phyloP scores from a whole-genome alignment of 306 rosid genomes.

The Castanopsis chinensis region DNA sequence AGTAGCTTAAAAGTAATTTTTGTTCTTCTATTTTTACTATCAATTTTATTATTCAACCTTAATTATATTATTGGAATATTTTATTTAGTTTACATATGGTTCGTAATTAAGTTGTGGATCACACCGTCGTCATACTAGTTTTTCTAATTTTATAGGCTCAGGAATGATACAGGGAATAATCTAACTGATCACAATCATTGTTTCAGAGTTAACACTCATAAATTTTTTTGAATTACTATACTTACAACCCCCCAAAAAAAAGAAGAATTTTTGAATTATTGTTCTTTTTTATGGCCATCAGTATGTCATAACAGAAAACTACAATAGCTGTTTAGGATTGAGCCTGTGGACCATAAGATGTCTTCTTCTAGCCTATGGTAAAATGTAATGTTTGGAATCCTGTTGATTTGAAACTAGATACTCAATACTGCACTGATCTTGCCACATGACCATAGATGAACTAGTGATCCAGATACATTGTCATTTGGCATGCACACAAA shows the following conservation, averaged over 20 bases:
- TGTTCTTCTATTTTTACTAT: no score
- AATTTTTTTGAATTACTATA: background rate
- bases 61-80: no score
- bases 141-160: background rate
- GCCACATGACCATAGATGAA: background rate
- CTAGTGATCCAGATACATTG: background rate
- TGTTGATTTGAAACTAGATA: background rate
- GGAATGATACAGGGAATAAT: background rate
- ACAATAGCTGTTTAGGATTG: background rate
- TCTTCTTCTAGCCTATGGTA: background rate
- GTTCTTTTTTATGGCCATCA: background rate
- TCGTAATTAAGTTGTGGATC: no score
- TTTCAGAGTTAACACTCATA: background rate
- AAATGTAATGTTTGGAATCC: background rate
- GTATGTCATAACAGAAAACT: background rate
- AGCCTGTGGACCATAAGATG: background rate
- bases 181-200: background rate
- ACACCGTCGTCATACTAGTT: no score
- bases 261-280: background rate
- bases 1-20: no score
- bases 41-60: no score
- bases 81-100: no score
- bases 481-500: background rate
- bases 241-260: background rate
- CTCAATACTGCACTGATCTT: background rate